A percentile compares a stretch with the other conserved stretches of the same genome.
phyloP scores from a whole-genome alignment of 163 green algal species.

The Scenedesmus sp. region DNA sequence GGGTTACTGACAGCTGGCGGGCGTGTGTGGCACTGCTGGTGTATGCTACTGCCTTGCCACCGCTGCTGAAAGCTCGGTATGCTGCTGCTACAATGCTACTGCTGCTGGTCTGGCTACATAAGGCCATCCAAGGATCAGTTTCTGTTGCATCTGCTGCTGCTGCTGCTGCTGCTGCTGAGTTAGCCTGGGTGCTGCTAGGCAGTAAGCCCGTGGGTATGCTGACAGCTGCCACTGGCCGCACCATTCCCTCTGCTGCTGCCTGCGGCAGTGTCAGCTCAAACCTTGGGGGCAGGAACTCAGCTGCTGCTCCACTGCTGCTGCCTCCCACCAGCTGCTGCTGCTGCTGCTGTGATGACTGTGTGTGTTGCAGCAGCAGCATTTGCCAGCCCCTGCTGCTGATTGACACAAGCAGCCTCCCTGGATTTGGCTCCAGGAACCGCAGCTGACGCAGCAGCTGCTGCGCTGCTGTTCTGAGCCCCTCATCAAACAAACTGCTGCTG shows the following conservation, averaged over 20 bases:
- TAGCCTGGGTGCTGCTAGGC: background rate
- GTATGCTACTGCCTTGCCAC: constrained; percentile 9
- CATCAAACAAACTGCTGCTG: constrained; percentile 22
- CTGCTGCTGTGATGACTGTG: background rate
- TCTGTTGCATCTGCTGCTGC: background rate
- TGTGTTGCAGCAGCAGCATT: background rate
- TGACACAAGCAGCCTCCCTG: constrained; percentile 9
- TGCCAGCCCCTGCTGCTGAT: constrained; percentile 30
- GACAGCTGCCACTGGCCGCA: background rate
- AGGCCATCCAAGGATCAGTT: background rate
- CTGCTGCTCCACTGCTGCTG: constrained; percentile 28
- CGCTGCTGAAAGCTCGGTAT: background rate
- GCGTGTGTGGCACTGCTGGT: background rate
- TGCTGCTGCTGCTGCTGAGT: background rate
- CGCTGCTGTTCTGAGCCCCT: background rate
- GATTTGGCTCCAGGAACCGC: constrained; percentile 24
- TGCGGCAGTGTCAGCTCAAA: background rate
- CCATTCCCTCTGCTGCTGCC: background rate
- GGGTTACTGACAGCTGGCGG: constrained; percentile 14
- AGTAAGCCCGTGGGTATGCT: background rate
- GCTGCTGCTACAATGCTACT: background rate
- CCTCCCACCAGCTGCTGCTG: background rate
- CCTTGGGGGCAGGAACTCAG: background rate
- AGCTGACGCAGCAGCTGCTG: constrained; percentile 37
- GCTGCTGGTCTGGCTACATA: background rate